Conservation (phyloP, 495 filamentous ascomycete genomes). For the Penicillium riverlandense region DNA sequence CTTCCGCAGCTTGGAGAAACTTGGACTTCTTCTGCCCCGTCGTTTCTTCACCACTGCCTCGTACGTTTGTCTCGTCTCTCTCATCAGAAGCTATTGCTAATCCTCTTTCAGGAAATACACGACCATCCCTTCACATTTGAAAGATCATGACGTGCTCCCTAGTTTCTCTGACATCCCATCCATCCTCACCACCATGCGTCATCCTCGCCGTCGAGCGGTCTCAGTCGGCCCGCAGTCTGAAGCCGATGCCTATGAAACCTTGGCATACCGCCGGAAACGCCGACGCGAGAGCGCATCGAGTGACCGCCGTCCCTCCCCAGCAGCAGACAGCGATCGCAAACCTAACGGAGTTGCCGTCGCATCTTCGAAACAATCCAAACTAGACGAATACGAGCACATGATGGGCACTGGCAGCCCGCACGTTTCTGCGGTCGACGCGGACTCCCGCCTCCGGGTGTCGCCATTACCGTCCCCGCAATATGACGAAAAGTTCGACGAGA, state of each 20-base stretch:
- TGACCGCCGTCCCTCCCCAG: slow-evolving; percentile 18
- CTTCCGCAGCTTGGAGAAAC: slow-evolving; percentile 76
- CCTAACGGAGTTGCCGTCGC: slow-evolving; percentile 9
- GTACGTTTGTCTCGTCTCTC: slow-evolving; percentile 31
- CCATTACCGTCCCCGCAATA: slow-evolving; percentile 26
- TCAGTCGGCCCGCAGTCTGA: slow-evolving; percentile 92
- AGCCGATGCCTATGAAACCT: slow-evolving; percentile 90
- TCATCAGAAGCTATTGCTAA: background rate
- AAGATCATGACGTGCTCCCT: slow-evolving; percentile 82
- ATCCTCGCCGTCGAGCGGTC: slow-evolving; percentile 72
- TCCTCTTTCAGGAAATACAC: slow-evolving; percentile 60
- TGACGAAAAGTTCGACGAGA: slow-evolving; percentile 52
- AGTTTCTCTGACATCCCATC: slow-evolving; percentile 75
- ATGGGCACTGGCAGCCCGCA: slow-evolving; percentile 52
- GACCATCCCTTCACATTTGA: slow-evolving; percentile 66
- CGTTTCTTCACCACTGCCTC: slow-evolving; percentile 86
- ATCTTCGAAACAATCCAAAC: slow-evolving; percentile 29
- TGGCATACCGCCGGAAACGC: slow-evolving; percentile 83
- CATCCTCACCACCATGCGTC: slow-evolving; percentile 69
- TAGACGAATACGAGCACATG: slow-evolving; percentile 61
- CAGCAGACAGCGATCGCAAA: slow-evolving; percentile 11
- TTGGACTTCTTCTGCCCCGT: slow-evolving; percentile 70
- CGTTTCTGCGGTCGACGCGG: slow-evolving; percentile 18
- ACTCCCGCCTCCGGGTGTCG: slow-evolving; percentile 9
- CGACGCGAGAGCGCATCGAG: slow-evolving; percentile 63